These are phyloP conservation scores for Sporopachydermia quercuum DNA, from an alignment of 805 yeast species.

Conservation along the genomic window DNA sequence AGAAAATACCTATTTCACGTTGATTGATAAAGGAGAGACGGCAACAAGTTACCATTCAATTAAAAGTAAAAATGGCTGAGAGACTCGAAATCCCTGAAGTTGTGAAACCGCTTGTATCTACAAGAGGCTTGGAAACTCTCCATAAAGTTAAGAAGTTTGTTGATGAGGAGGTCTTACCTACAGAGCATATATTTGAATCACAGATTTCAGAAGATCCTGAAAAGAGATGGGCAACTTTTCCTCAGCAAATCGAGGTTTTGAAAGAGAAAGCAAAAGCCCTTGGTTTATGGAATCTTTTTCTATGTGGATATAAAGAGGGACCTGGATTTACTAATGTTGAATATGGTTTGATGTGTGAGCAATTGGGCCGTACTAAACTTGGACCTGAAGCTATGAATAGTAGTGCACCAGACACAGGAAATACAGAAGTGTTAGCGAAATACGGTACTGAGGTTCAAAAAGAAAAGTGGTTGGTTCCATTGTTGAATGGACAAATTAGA, in stretches of 20 bases:
- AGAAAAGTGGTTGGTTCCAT: constrained; percentile 34
- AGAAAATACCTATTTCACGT: too few species aligned
- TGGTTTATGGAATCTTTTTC: constrained; percentile 49
- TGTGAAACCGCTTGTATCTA: constrained; percentile 20
- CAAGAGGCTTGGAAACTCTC: constrained; percentile 20
- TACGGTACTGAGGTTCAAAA: constrained; percentile 28
- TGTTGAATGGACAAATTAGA: constrained; percentile 38
- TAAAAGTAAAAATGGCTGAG: constrained; percentile 2
- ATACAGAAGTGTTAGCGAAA: constrained; percentile 31
- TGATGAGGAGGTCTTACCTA: constrained; percentile 41
- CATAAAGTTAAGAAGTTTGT: constrained; percentile 32
- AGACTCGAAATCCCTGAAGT: constrained; percentile 19
- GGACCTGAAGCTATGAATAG: constrained; percentile 50
- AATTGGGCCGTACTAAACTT: constrained; percentile 36
- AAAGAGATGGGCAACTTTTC: constrained; percentile 32
- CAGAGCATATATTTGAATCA: constrained; percentile 27
- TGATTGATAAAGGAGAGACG: too few species aligned
- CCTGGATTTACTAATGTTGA: constrained; percentile 48
- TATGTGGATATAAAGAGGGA: constrained; percentile 32
- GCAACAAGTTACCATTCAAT: too few species aligned
- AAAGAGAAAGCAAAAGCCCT: constrained; percentile 34
- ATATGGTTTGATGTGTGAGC: constrained; percentile 50
- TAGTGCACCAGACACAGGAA: constrained; percentile 52
- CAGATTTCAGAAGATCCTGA: constrained; percentile 27
- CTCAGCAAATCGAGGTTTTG: constrained; percentile 33